Evolutionary conservation across 495 filamentous ascomycete genomes (phyloP), one percentile per base, ranked within the genome.

Genomic region (Tuber melanosporum): DNA sequence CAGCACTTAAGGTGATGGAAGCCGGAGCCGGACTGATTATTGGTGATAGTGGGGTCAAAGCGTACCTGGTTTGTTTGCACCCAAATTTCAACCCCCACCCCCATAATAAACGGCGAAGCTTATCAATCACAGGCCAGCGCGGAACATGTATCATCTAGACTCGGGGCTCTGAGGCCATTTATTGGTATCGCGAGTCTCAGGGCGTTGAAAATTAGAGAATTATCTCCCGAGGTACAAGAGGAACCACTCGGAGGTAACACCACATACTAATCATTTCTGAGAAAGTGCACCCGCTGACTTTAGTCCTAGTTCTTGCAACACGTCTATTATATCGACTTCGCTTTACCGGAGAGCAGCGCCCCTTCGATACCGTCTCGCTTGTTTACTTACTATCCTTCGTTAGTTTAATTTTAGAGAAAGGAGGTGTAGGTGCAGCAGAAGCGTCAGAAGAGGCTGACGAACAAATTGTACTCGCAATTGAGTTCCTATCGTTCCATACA

Each of bases 271-370:
- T 36, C 15, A 36, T 26, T 36, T 36, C 5, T 17, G 14, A 36
- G 57, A 32, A 66, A 66, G 5, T 3, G 72, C 74, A 74, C 22
- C 47, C 36, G 52, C 75, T 79, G 71, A 83, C 45, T 14, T 52
- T 62, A 32, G 42, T 44, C 46, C 46, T 74, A 86, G 92, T 95
- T 71, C 89, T 97, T 6, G 88, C 96, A 19, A 98, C 95, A 26
- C 89, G 95, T 84, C 89, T 98, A 12, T 87, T 99, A 20, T 98
- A 98, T 84, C 91, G 94, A 46, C 85, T 99, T 70, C 91, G 94
- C 32, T 96, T 97, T 83, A 88, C 93, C 74, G 92, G 92, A 19
- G 95, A 97, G 83, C 95, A 98, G 83, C 89, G 94, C 3, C 93
- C 94, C 5, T 93, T 98, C 77, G 96, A 98, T 82, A 87, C 88